Evolutionary conservation across 768 basidiomycete species (phyloP), one percentile per base, ranked within the genome.

Genomic region (Leucogyrophana mollusca): DNA sequence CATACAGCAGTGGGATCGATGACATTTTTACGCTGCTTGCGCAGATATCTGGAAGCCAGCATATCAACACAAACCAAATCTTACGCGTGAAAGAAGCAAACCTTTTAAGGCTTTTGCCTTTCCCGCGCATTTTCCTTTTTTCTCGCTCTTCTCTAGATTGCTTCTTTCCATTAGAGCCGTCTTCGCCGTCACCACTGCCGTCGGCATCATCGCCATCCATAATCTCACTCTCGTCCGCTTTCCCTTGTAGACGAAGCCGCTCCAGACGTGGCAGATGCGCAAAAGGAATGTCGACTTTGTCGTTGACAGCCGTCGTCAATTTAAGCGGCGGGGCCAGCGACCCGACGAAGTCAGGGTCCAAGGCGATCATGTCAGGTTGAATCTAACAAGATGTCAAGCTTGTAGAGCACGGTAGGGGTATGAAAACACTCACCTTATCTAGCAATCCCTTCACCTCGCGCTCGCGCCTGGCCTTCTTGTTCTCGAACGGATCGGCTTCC

Each of bases 401-500:
- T 46, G 30, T 11, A 23, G 16, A 8, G 5, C 16, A 40, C 11
- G 13, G 21, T 25, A 3, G 27, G n/a, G 6, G 17, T n/a, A 8
- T 11, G 20, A 16, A 7, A 11, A 10, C n/a, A 9, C 52, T 67
- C 17, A 87, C 86, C 78, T 95, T 94, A 65, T 99, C 95, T 50
- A 99, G 70, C 10, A 99, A 78, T 35, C 75, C 78, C 62, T 89
- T 85, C 57, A 98, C 92, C 65, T 98, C 96, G 46, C 90, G 76
- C 70, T 98, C 96, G 45, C 90, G 76, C 47, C 93, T 69, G 17
- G 87, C 76, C 51, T 81, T 84, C 64, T 78, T 82, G 58, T 85
- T 80, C 67, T 99, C 95, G 70, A 88, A 97, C 3, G 94, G 93
- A 78, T 99, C 94, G 0, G 92, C 90, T 65, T 98, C 96, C 11